Evolutionary conservation across 257 asterid genomes (phyloP), one percentile per base, ranked within the genome.

Genomic region (Orobanche coerulescens): DNA sequence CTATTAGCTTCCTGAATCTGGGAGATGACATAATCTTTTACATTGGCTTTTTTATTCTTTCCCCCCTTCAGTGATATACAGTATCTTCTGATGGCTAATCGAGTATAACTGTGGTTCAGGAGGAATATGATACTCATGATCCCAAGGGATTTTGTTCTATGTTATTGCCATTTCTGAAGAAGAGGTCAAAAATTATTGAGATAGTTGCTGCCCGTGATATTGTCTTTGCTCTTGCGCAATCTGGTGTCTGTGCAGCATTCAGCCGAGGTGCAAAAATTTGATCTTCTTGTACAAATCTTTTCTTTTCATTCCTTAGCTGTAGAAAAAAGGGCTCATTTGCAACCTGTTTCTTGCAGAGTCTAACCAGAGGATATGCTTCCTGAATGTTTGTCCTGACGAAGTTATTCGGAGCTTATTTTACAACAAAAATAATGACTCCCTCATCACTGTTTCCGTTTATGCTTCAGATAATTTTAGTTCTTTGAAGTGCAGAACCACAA

Each of bases 241-340:
- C 99, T 53, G 99, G 99, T 69, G 85, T 89, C 13, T 93, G 97
- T 83, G 99, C 96, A 49, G 99, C 99, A 63, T 93, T 93, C 76
- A 89, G 96, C 73, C 87, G 97, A 82, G 99, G 99, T 89, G 57
- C 55, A 60, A 26, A 18, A 49, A 61, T 52, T 37, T 43, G 16
- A 50, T 36, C 12, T 13, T 3, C 31, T 47, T 8, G 0, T 33
- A 37, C 36, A 13, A 20, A 7, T 28, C 30, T 20, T 60, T 50
- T 48, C 28, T 14, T 11, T 30, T 15, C 56, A 63, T 28, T 51
- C 36, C 1, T 28, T 40, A n/a, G 26, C 50, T 52, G 40, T 69
- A 39, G 30, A 54, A 54, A 26, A 24, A 7, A 53, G 13, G 52
- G 60, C 78, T 78, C 61, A 30, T 34, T 7, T 51, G 46, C 57